Base-by-base conservation (phyloP, 1,139 yeast genomes). In the Scheffersomyces illinoinensis region DNA sequence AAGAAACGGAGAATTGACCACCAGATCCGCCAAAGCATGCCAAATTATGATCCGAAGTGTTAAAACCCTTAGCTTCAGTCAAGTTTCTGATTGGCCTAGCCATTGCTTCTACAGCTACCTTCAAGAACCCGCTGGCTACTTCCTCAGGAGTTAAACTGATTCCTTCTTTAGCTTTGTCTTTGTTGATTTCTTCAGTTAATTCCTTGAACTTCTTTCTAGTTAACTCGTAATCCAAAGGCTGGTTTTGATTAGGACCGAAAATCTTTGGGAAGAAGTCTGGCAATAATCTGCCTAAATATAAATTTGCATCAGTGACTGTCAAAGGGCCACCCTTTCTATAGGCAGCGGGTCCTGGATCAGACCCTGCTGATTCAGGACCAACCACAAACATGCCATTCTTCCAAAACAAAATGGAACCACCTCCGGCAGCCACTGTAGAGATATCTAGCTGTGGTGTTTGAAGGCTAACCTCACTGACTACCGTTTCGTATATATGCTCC, bases 21-120 rank as follows among this genome's bases (percentile, higher is more conserved):
- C 84, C 84, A n/a, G 82, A 76, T 1, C 84, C 84, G 19, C 84
- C 84, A 64, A 79, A 79, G 57, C 79, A 75, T 0, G 83, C 83
- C 62, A 79, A 72, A 59, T 78, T 78, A 61, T 79, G 83, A 52
- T 76, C 79, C 8, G 75, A 60, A 8, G 83, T 76, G 56, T 75
- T 72, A 61, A 70, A 73, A 0, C 84, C 84, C 61, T 76, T 78
- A 5, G 83, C 79, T 65, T 79, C 83, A 5, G 84, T 78, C 56
- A 79, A 69, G 50, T 76, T 78, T 61, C 84, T 67, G 33, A 79
- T 79, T 14, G 84, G 83, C 61, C 84, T 70, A 1, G 82, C 82
- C 84, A 79, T 79, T 14, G 81, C 71, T 63, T 79, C 84, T 3
- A 78, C 77, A 2, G 84, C 83, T 12, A 79, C 84, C 61, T 76